Base-by-base conservation (phyloP, 1,139 yeast genomes). In the Pneumocystis oryctolagi region DNA sequence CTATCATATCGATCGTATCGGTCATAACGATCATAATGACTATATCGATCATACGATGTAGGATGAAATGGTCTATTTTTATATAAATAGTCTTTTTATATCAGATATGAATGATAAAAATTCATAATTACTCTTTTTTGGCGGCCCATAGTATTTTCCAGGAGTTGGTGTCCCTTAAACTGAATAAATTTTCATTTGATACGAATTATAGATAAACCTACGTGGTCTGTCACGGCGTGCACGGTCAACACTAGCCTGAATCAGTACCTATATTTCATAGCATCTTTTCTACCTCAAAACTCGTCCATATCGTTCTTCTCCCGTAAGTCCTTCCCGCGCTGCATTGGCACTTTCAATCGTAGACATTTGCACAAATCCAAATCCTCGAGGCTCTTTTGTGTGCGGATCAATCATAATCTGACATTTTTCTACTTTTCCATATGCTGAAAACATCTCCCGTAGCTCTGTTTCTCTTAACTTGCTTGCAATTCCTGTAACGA, bases 91-190 rank as follows among this genome's bases (percentile, higher is more conserved):
- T 16, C 58, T 34, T 6, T 14, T 14, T 34, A 34, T 4, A 40
- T 61, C 47, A 39, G 20, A 39, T 55, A 31, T 55, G 16, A 2
- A 55, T 55, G 2, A 16, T n/a, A 16, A 4, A 3, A 14, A 18
- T 58, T 35, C 65, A 53, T 9, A 56, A 6, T 18, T 32, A 56
- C 59, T 14, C 20, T 20, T 68, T 68, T 72, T 74, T 56, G 75
- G 73, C n/a, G 77, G 75, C 2, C 77, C 77, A 65, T 71, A 73
- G 68, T 75, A 75, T 67, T 71, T 73, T 58, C 77, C 77, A n/a
- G 77, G 77, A 3, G 77, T 75, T 31, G 77, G 77, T 20, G 77
- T 73, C 58, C 53, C 53, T 40, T 18, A n/a, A 40, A 6, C 28
- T 16, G 14, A 39, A 28, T 34, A 16, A 30, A 18, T 20, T 12